Base-by-base conservation (phyloP, 108 stramenopile genomes). In the Skeletonema costatum region DNA sequence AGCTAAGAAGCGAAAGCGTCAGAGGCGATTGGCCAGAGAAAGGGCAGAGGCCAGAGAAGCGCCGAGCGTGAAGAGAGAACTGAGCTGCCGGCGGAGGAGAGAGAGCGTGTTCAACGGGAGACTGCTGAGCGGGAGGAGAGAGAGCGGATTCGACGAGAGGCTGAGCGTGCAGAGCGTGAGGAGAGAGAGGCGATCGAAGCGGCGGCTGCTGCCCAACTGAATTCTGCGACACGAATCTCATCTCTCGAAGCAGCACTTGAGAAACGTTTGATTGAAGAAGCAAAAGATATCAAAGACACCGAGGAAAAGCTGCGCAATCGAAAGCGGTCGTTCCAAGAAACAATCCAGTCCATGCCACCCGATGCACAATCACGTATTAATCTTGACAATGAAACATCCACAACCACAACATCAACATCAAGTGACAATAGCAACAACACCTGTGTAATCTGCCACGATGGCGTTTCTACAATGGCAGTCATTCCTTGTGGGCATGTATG, bases 401-500 rank as follows among this genome's bases (percentile, higher is more conserved):
- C 46, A 56, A 58, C 5, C 14, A 46, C 46, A 17, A 4, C 60
- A 61, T 35, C 60, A 14, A 61, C 14, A 3, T 9, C 9, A 12
- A 61, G 25, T n/a, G 19, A 21, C 32, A 61, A 2, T 29, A 13
- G 9, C 25, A 10, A n/a, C 3, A 58, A 17, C 5, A 58, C 44
- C 3, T 69, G 68, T 17, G 68, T 69, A 9, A 21, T 69, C 19
- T 69, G 65, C 25, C 65, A 67, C 13, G 73, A 74, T 31, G 42
- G n/a, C 25, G 11, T 16, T n/a, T 13, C 73, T 30, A 25, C 66
- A 0, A 67, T 67, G 39, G 73, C 73, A 14, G 41, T 67, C 29
- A 39, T 51, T 16, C 73, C 73, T 41, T 74, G 73, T 67, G 73
- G 73, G 19, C 73, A 74, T 48, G 5, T 66, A 11, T 74, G 73